These are phyloP conservation scores for Acer campestre DNA, from an alignment of 345 rosid genomes.

Conservation along the genomic window DNA sequence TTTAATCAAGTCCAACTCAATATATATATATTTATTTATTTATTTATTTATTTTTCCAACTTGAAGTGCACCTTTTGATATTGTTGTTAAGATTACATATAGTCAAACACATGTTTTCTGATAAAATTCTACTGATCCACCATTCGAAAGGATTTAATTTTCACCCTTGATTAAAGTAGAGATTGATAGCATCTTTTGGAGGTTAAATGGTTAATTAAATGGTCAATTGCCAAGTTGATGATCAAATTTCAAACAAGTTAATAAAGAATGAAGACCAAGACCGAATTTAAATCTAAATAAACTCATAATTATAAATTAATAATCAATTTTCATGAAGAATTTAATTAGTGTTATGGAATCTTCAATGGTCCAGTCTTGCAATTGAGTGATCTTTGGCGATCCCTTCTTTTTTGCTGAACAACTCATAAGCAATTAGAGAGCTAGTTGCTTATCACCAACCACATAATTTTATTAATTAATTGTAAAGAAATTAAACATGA, in stretches of 20 bases:
- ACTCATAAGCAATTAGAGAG: constrained; percentile 5
- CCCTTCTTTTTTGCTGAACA: constrained; percentile 11
- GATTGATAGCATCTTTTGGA: not conserved
- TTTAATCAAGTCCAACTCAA: not conserved
- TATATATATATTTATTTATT: not conserved
- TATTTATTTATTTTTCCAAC: not conserved
- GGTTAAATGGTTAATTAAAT: not conserved
- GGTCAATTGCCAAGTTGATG: constrained; percentile 1
- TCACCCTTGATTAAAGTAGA: not conserved
- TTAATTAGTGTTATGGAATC: constrained; percentile 6
- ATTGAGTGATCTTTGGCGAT: not conserved
- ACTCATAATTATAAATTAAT: constrained; percentile 10
- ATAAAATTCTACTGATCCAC: too few species aligned
- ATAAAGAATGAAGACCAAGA: not conserved
- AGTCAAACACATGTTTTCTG: too few species aligned
- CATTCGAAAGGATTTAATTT: not conserved
- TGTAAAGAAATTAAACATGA: constrained; percentile 6
- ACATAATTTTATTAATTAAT: constrained; percentile 10
- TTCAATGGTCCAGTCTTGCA: constrained; percentile 13
- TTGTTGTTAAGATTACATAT: too few species aligned
- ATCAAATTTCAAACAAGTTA: constrained; percentile 1
- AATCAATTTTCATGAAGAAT: not conserved
- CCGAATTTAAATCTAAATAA: not conserved
- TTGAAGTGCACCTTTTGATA: not conserved
- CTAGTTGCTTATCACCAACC: constrained; percentile 8